These are phyloP conservation scores for Phaeosphaeriaceae sp. DNA, from an alignment of 2,329 filamentous ascomycete species.

Conservation along the genomic window DNA sequence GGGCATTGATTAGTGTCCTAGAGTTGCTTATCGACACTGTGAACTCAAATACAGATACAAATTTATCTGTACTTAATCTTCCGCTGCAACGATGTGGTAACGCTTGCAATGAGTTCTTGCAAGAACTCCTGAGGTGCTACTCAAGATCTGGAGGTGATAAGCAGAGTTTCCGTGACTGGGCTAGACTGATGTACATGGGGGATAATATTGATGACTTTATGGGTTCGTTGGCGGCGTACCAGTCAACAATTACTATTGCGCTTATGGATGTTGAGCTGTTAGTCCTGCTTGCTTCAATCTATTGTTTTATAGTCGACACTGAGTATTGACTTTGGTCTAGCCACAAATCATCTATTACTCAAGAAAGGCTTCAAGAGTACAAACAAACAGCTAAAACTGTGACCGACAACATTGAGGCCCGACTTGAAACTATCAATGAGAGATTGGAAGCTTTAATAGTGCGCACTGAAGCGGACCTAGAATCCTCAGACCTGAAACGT, in stretches of 20 bases:
- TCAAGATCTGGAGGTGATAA: conserved; percentile 26
- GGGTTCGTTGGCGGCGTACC: conserved; percentile 51
- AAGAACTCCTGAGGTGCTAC: conserved; percentile 45
- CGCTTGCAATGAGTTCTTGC: conserved; percentile 53
- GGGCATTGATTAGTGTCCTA: conserved; percentile 14
- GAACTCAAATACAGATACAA: conserved; percentile 6
- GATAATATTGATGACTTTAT: conserved; percentile 54
- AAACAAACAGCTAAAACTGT: conserved; percentile 16
- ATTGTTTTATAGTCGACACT: neutral
- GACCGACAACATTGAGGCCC: conserved; percentile 16
- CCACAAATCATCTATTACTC: conserved; percentile 16
- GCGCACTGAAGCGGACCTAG: conserved; percentile 3
- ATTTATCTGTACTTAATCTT: conserved; percentile 34
- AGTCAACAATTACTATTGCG: conserved; percentile 42
- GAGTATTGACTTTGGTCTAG: conserved; percentile 4
- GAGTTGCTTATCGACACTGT: conserved; percentile 14
- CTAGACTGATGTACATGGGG: conserved; percentile 54
- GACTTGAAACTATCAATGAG: conserved; percentile 17
- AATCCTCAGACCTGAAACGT: conserved; percentile 6
- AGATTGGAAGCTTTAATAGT: conserved; percentile 13
- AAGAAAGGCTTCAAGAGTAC: conserved; percentile 14
- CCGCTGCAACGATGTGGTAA: conserved; percentile 53
- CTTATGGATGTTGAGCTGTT: conserved; percentile 52
- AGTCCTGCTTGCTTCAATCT: conserved; percentile 21
- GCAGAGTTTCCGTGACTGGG: conserved; percentile 56